phyloP scores from a whole-genome alignment of 2,329 filamentous ascomycete species.

The Clarireedia hainanense region DNA sequence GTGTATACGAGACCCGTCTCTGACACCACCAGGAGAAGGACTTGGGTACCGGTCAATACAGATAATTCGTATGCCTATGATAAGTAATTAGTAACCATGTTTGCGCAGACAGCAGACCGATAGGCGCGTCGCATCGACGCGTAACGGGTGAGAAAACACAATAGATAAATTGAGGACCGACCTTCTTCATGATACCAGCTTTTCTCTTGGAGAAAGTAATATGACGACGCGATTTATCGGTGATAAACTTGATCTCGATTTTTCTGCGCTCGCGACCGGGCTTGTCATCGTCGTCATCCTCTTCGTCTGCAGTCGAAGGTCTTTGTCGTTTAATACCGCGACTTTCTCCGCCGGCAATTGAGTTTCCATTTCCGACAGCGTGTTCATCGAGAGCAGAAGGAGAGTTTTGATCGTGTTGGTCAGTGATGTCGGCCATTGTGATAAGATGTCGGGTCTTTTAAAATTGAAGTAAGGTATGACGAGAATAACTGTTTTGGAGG shows the following conservation, averaged over 20 bases:
- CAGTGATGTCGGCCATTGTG: constrained; percentile 71
- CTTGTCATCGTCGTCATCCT: constrained; percentile 97
- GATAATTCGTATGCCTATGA: constrained; percentile 89
- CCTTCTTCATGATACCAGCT: constrained; percentile 99
- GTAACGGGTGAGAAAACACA: not conserved
- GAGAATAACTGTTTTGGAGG: constrained; percentile 29
- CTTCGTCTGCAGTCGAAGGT: constrained; percentile 77
- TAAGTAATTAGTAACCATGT: constrained; percentile 17
- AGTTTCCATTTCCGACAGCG: constrained; percentile 65
- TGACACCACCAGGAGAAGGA: constrained; percentile 90
- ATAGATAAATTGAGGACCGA: constrained; percentile 38
- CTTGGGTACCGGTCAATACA: constrained; percentile 95
- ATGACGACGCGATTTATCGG: constrained; percentile 97
- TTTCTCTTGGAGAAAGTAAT: constrained; percentile 99
- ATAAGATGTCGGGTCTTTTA: constrained; percentile 6
- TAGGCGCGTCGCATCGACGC: constrained; percentile 17
- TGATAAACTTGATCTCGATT: constrained; percentile 99
- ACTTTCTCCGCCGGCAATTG: constrained; percentile 44
- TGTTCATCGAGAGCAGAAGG: constrained; percentile 70
- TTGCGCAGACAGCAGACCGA: constrained; percentile 10
- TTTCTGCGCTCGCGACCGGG: constrained; percentile 95
- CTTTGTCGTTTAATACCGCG: constrained; percentile 88
- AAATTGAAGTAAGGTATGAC: constrained; percentile 27
- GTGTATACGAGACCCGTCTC: constrained; percentile 97
- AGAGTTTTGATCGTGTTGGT: constrained; percentile 69